phyloP scores from a whole-genome alignment of 257 asterid species.

The Coffea canephora region DNA sequence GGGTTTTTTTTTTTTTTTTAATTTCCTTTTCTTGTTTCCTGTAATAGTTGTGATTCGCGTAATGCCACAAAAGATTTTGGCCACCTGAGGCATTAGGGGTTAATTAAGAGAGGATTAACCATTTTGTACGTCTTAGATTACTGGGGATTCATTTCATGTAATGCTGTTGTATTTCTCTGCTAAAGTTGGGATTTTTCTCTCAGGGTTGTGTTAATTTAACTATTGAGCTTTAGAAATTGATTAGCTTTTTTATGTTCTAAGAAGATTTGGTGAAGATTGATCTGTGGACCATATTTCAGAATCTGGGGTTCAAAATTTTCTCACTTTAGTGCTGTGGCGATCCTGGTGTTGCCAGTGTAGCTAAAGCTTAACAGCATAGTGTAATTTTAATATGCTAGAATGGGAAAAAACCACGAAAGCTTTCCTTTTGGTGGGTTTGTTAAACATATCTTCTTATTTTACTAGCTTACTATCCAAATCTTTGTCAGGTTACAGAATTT shows the following conservation, averaged over 20 bases:
- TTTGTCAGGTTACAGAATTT: background rate
- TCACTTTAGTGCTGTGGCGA: background rate
- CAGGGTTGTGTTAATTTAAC: background rate
- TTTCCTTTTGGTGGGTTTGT: background rate
- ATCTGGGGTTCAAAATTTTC: background rate
- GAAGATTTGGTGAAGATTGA: conserved; percentile 15
- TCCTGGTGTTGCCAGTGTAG: background rate
- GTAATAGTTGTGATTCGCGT: no score
- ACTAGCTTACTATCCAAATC: background rate
- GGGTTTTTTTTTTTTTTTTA: no score
- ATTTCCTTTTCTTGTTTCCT: no score
- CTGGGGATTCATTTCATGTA: no score
- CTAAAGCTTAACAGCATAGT: background rate
- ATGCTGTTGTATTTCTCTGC: background rate
- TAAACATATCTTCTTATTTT: background rate
- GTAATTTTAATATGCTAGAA: background rate
- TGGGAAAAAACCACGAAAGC: background rate
- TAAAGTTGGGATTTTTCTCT: conserved; percentile 10
- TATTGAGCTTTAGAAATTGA: background rate
- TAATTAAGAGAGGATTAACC: no score
- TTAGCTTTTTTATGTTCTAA: background rate
- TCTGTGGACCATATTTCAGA: conserved; percentile 7
- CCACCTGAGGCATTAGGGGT: no score
- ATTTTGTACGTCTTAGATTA: no score
- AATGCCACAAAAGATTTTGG: no score